These are phyloP conservation scores for Chrysoporthe deuterocubensis DNA, from an alignment of 2,329 filamentous ascomycete genomes.

Conservation along the genomic window DNA sequence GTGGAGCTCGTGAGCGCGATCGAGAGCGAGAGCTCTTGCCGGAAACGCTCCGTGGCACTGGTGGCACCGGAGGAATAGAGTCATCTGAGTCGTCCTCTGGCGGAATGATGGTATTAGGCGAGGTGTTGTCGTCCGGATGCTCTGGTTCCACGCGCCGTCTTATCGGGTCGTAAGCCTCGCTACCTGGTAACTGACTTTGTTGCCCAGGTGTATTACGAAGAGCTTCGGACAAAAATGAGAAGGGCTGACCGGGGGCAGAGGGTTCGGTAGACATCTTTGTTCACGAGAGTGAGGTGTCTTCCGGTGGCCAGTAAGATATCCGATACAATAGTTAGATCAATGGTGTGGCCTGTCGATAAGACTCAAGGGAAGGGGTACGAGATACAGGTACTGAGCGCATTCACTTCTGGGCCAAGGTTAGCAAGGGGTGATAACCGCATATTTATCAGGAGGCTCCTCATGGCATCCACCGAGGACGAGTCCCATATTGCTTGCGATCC, in stretches of 20 bases:
- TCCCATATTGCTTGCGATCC: neutral
- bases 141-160: slow-evolving; percentile 16
- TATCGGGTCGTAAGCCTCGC: slow-evolving; percentile 9
- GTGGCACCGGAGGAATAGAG: slow-evolving; percentile 16
- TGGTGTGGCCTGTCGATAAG: neutral
- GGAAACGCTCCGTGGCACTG: slow-evolving; percentile 13
- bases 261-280: slow-evolving; percentile 15
- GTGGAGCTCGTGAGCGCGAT: slow-evolving; percentile 5
- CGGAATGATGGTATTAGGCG: slow-evolving; percentile 16
- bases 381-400: neutral
- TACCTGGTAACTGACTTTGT: neutral
- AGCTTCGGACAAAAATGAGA: slow-evolving; percentile 11
- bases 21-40: slow-evolving; percentile 16
- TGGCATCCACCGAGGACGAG: neutral
- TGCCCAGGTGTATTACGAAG: neutral
- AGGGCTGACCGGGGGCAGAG: slow-evolving; percentile 7
- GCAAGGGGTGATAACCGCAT: neutral
- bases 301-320: neutral
- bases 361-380: neutral
- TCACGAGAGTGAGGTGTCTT: neutral
- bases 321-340: neutral
- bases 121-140: slow-evolving; percentile 4
- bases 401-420: neutral
- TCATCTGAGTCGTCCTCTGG: slow-evolving; percentile 23
- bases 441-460: slow-evolving; percentile 16